phyloP scores from a whole-genome alignment of 1,284 basidiomycete species.

The Schizophyllum commune region DNA sequence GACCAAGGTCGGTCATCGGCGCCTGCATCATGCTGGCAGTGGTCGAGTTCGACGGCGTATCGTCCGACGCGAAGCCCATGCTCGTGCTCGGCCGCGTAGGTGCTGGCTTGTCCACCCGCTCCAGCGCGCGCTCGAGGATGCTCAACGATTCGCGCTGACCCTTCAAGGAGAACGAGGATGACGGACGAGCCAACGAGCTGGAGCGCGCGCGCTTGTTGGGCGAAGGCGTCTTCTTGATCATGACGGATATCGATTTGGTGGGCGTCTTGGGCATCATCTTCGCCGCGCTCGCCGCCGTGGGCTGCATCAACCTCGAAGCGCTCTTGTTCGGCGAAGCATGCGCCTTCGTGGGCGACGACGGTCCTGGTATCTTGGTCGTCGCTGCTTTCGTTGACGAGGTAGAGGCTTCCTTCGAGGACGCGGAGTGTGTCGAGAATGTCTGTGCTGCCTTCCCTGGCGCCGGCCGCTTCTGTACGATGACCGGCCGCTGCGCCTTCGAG shows the following conservation, averaged over 20 bases:
- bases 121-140: constrained; percentile 50
- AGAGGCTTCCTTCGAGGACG: background rate
- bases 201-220: background rate
- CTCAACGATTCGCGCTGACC: constrained; percentile 24
- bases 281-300: background rate
- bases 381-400: background rate
- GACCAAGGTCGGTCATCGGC: background rate
- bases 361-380: background rate
- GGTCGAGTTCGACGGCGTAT: constrained; percentile 15
- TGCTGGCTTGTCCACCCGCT: constrained; percentile 53
- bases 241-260: background rate
- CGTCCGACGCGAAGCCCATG: constrained; percentile 42
- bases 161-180: background rate
- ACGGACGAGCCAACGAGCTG: background rate
- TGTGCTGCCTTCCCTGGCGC: background rate
- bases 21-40: background rate
- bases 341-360: background rate
- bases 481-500: background rate
- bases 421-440: background rate
- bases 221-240: constrained; percentile 2
- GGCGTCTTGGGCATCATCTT: background rate
- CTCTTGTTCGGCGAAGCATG: background rate
- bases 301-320: background rate
- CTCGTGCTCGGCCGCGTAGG: constrained; percentile 57
- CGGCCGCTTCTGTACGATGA: background rate